Evolutionary conservation across 2,329 filamentous ascomycete species (phyloP).

Genomic region (Teratosphaeria pseudoeucalypti): DNA sequence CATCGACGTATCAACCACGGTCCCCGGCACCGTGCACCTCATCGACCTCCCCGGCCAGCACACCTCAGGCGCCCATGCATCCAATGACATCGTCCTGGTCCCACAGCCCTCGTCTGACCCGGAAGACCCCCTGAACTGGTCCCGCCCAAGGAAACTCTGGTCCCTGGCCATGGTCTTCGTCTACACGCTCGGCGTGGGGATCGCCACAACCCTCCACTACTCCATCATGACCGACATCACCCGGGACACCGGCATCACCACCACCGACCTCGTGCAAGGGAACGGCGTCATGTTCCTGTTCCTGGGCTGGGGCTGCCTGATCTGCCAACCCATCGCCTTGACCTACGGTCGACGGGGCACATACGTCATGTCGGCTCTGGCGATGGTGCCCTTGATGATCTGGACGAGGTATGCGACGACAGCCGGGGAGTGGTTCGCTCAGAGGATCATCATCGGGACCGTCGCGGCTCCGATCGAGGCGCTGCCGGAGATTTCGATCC

Average conservation of each 20-base stretch:
- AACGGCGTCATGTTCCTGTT: conserved; percentile 3
- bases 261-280: not conserved
- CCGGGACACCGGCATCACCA: conserved; percentile 18
- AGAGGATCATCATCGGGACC: conserved; percentile 38
- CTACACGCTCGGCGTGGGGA: conserved; percentile 32
- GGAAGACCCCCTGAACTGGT: conserved; percentile 16
- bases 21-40: conserved; percentile 34
- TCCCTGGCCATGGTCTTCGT: conserved; percentile 37
- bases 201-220: conserved; percentile 22
- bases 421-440: conserved; percentile 37
- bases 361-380: conserved; percentile 35
- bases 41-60: conserved; percentile 33
- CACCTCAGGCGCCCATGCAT: conserved; percentile 23
- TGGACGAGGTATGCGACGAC: conserved; percentile 36
- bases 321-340: conserved; percentile 45
- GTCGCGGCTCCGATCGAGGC: conserved; percentile 39
- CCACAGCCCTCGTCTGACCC: conserved; percentile 33
- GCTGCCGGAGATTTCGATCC: conserved; percentile 29
- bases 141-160: conserved; percentile 30
- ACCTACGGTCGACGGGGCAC: conserved; percentile 41
- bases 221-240: conserved; percentile 38
- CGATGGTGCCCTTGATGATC: conserved; percentile 30
- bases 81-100: conserved; percentile 29
- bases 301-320: conserved; percentile 33
- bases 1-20: not conserved